These are phyloP conservation scores for Suillus bovinus DNA, from an alignment of 768 basidiomycete species.

Conservation along the genomic window DNA sequence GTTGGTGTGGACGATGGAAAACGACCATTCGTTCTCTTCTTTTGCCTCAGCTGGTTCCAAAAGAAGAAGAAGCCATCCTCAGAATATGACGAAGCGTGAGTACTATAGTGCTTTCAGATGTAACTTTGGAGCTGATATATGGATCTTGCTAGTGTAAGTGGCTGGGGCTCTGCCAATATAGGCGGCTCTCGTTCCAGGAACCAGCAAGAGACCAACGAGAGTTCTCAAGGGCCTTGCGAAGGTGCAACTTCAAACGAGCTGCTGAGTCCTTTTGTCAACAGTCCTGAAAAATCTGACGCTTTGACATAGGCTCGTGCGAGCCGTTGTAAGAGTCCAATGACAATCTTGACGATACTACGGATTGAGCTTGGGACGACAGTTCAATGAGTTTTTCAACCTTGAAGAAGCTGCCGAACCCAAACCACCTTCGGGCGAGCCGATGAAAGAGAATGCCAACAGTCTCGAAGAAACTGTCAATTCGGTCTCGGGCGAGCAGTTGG, in stretches of 20 bases:
- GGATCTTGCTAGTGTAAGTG: not conserved
- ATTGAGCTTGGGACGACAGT: not conserved
- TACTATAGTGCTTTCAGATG: not conserved
- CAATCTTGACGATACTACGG: not conserved
- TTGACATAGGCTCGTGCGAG: not conserved
- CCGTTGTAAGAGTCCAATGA: not conserved
- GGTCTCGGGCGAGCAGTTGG: too few species aligned
- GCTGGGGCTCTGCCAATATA: not conserved
- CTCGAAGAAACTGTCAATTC: not conserved
- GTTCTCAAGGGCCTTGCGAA: not conserved
- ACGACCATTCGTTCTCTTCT: too few species aligned
- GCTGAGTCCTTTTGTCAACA: not conserved
- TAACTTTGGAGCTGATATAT: not conserved
- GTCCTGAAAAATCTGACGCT: not conserved
- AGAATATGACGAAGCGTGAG: not conserved
- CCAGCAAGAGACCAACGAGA: not conserved
- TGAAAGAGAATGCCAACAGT: not conserved
- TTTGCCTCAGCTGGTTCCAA: too few species aligned
- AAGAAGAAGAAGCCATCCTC: not conserved
- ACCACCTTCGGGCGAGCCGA: not conserved
- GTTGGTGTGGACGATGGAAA: too few species aligned
- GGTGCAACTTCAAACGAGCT: not conserved
- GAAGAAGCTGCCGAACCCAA: too few species aligned
- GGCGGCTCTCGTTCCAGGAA: not conserved
- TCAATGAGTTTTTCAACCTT: not conserved